These are phyloP conservation scores for Neofusicoccum kwambonambiense DNA, from an alignment of 2,329 filamentous ascomycete species.

Conservation along the genomic window DNA sequence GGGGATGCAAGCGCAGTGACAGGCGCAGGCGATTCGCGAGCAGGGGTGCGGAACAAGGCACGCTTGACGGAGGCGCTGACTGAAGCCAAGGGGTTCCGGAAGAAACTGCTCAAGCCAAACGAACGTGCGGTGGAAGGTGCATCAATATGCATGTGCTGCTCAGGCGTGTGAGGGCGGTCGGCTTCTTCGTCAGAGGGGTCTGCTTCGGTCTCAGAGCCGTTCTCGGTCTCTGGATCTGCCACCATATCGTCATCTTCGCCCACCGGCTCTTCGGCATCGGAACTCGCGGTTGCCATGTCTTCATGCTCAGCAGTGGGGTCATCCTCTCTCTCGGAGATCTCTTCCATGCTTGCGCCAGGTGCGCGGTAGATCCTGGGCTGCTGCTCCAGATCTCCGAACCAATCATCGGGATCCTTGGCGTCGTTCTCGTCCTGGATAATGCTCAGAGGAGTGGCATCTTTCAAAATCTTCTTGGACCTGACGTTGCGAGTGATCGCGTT, in stretches of 20 bases:
- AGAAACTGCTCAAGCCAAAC: background rate
- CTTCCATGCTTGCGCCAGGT: constrained; percentile 2
- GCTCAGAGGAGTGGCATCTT: constrained; percentile 3
- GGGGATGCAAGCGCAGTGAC: background rate
- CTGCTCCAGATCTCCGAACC: background rate
- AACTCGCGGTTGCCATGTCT: background rate
- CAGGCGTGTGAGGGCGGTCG: background rate
- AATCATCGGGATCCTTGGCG: background rate
- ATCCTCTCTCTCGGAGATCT: background rate
- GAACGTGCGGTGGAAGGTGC: background rate
- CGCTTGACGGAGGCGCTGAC: no score
- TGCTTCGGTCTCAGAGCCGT: constrained; percentile 7
- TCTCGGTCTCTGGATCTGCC: background rate
- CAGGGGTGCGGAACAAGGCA: background rate
- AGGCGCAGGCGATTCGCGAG: background rate
- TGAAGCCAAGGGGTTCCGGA: background rate
- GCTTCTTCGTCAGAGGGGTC: background rate
- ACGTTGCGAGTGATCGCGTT: background rate
- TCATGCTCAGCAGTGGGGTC: background rate
- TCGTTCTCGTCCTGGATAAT: background rate
- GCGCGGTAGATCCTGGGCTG: background rate
- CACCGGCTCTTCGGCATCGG: background rate
- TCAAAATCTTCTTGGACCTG: background rate
- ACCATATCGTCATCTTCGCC: background rate
- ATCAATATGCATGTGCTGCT: background rate